phyloP scores from a whole-genome alignment of 768 basidiomycete genomes.

The Pleurotus citrinopileatus region DNA sequence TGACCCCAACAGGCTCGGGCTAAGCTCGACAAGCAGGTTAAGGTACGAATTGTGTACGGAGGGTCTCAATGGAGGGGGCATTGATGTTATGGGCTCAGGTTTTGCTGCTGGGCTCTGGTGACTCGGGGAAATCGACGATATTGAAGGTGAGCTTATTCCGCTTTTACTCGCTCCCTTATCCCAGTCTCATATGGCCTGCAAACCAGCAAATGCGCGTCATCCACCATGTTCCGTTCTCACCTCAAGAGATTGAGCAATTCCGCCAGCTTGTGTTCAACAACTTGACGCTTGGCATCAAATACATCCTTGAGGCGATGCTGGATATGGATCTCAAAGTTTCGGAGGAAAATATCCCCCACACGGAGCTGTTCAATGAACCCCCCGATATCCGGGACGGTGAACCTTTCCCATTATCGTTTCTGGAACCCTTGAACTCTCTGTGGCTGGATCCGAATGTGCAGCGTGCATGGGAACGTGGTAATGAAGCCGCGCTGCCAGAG shows the following conservation, averaged over 20 bases:
- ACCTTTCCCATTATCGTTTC: slow-evolving; percentile 68
- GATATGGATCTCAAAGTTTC: slow-evolving; percentile 79
- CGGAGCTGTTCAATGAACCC: slow-evolving; percentile 65
- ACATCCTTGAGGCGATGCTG: slow-evolving; percentile 84
- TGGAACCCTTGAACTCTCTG: slow-evolving; percentile 62
- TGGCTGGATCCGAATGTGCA: slow-evolving; percentile 80
- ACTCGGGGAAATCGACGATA: slow-evolving; percentile 91
- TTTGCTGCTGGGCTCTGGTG: slow-evolving; percentile 87
- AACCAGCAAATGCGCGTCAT: slow-evolving; percentile 96
- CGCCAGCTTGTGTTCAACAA: slow-evolving; percentile 94
- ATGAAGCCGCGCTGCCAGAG: slow-evolving; percentile 90
- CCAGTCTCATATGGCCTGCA: not conserved
- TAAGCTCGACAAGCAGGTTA: slow-evolving; percentile 70
- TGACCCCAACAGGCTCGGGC: slow-evolving; percentile 58
- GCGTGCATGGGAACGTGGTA: slow-evolving; percentile 75
- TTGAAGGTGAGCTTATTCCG: slow-evolving; percentile 61
- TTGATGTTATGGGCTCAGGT: slow-evolving; percentile 43
- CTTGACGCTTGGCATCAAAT: slow-evolving; percentile 79
- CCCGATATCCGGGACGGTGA: slow-evolving; percentile 77
- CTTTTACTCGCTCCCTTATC: not conserved
- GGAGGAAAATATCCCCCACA: slow-evolving; percentile 53
- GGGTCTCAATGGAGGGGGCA: not conserved
- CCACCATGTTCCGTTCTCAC: slow-evolving; percentile 80
- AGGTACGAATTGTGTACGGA: slow-evolving; percentile 40
- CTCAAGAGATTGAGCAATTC: slow-evolving; percentile 82